Evolutionary conservation across 805 yeast species (phyloP), one percentile per base, ranked within the genome.

Genomic region (Lipomyces yamanashiensis): DNA sequence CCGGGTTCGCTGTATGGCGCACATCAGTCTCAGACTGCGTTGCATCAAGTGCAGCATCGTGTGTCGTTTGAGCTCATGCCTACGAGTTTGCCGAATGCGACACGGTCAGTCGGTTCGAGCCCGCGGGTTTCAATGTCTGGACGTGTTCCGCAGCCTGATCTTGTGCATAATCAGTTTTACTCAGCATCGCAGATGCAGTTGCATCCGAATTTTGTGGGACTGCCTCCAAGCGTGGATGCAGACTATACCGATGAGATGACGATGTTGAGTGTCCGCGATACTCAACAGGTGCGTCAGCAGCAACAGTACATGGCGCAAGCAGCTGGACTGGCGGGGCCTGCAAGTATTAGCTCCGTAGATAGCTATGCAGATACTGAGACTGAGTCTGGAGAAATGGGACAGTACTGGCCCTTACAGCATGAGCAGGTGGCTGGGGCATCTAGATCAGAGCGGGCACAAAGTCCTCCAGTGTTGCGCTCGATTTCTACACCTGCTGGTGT

Each of bases 211-310:
- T 45, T 44, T 33, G 15, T 19, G 34, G 44, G 40, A 12, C 44
- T 61, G 21, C 64, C 64, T 13, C 64, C 64, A n/a, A 61, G 64
- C 23, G 39, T 55, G 41, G 64, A 61, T 21, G 39, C 54, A 1
- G 64, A 51, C 13, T 37, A 39, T 41, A 39, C 17, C 10, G 60
- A 51, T 37, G 50, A 49, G 50, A 12, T 28, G 17, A 50, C 44
- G 6, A 13, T 34, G 17, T 41, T 49, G 54, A 40, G 47, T 56
- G 47, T 23, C 19, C 57, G 48, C 2, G 48, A 39, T 10, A 13
- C 48, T 13, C 44, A 8, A 7, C 57, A 21, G 21, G 7, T 13
- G 19, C 57, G 34, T 13, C 12, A 9, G 41, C 28, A 50, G 21
- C 40, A 50, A 7, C 49, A 39, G 34, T 21, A 23, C n/a, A 48